These are phyloP conservation scores for Theobroma cacao DNA, from an alignment of 345 rosid species.

Conservation along the genomic window DNA sequence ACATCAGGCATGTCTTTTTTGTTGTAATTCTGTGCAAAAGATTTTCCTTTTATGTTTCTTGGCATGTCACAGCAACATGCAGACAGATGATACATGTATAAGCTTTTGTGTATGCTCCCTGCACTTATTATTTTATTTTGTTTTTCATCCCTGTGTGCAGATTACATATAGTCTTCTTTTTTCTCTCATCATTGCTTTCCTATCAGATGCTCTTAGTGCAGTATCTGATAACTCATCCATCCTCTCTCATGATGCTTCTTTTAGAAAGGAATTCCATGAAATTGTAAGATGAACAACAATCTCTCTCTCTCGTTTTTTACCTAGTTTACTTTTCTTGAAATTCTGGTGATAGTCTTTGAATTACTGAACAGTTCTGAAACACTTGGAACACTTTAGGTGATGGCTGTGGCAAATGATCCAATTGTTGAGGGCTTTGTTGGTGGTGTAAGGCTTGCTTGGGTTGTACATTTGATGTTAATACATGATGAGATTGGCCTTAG, in stretches of 20 bases:
- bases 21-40: slow-evolving; percentile 1
- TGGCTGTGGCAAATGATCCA: slow-evolving; percentile 55
- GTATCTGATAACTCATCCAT: slow-evolving; percentile 74
- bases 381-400: slow-evolving; percentile 59
- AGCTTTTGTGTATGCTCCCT: not conserved
- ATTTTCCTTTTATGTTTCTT: slow-evolving; percentile 18
- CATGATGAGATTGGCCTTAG: slow-evolving; percentile 55
- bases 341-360: slow-evolving; percentile 13
- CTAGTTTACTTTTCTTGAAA: slow-evolving; percentile 13
- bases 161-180: slow-evolving; percentile 77
- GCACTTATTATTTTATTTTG: not conserved
- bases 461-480: slow-evolving; percentile 80
- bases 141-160: slow-evolving; percentile 44
- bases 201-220: slow-evolving; percentile 87
- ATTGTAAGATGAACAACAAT: slow-evolving; percentile 52
- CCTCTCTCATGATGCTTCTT: slow-evolving; percentile 73
- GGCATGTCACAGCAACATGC: not conserved
- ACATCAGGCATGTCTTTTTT: slow-evolving; percentile 60
- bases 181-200: slow-evolving; percentile 70
- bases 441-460: slow-evolving; percentile 86
- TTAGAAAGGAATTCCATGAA: slow-evolving; percentile 85
- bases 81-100: not conserved
- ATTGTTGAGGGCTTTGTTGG: slow-evolving; percentile 71
- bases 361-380: slow-evolving; percentile 19
- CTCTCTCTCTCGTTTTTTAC: slow-evolving; percentile 9